These are phyloP conservation scores for Cryphonectria parasitica DNA, from an alignment of 2,329 filamentous ascomycete genomes.

Conservation along the genomic window DNA sequence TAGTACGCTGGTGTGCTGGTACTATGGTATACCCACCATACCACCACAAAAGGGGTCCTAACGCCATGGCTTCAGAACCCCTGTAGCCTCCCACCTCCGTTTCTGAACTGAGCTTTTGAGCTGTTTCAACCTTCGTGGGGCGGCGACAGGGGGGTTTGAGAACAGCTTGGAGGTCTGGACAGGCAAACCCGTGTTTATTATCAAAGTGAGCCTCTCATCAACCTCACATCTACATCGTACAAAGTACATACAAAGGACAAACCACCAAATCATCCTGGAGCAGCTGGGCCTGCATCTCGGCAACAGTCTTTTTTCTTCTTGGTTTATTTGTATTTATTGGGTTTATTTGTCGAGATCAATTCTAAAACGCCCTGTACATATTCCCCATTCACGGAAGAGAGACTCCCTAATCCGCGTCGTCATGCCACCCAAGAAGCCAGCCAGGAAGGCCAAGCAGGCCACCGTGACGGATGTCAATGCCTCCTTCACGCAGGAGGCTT, in stretches of 20 bases:
- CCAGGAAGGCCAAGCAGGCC: conserved; percentile 32
- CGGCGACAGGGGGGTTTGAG: background rate
- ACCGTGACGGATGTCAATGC: conserved; percentile 37
- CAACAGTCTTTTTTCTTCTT: background rate
- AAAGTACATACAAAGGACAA: background rate
- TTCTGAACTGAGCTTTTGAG: background rate
- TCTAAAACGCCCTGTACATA: background rate
- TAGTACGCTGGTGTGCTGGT: no score
- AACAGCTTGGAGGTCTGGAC: conserved; percentile 20
- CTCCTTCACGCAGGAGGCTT: conserved; percentile 53
- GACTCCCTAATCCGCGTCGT: conserved; percentile 6
- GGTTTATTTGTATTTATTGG: background rate
- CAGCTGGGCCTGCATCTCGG: conserved; percentile 22
- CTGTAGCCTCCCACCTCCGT: background rate
- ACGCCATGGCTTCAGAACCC: background rate
- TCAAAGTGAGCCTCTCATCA: conserved; percentile 1
- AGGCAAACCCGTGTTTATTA: background rate
- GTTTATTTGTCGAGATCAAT: background rate
- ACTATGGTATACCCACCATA: background rate
- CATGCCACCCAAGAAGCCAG: conserved; percentile 37
- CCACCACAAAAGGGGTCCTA: background rate
- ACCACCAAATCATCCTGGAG: background rate
- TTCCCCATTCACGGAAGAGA: background rate
- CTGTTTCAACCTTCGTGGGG: conserved; percentile 7
- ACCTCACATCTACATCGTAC: background rate